Evolutionary conservation across 768 basidiomycete species (phyloP), one percentile per base, ranked within the genome.

Genomic region (Lentinula edodes): DNA sequence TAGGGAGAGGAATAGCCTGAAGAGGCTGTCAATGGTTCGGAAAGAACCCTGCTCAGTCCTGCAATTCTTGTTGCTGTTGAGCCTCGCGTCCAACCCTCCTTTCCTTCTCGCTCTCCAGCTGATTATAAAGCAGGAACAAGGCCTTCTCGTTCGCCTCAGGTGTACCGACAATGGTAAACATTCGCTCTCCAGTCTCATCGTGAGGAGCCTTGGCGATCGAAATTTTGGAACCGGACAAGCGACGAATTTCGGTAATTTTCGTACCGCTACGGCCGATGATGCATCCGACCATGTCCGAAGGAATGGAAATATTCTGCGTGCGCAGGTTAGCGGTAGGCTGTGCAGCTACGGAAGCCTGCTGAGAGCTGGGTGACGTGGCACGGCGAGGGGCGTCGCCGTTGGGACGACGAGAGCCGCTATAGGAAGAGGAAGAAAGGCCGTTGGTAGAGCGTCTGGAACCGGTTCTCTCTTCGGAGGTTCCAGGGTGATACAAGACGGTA

Each of bases 171-270:
- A 99, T 98, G 64, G 97, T 94, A 80, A 99, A 99, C 96, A 99
- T 98, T 66, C 97, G 84, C 79, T 99, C 97, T 69, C 96, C 97
- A 45, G 95, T 95, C 70, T 98, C 97, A 69, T 98, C 97, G 71
- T 98, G 97, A n/a, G 97, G 94, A 53, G 92, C 90, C 77, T 99
- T 99, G 66, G 97, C 97, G 70, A 99, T 99, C 60, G 91, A 93
- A 73, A 99, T 99, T 78, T 95, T 94, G 68, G 93, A 96, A 43
- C 97, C 97, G 64, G 94, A 97, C 50, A 98, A 86, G 61, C 96
- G 91, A 68, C 97, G 92, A 72, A 99, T 99, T 75, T 99, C 97
- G 57, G 96, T 98, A 69, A 99, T 99, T 83, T 98, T 98, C 66
- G 93, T 91, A 35, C 96, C 96, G 73, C 89, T 93, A 65, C 95